These are phyloP conservation scores for Cystoisospora suis DNA, from an alignment of 169 alveolate genomes.

Conservation along the genomic window DNA sequence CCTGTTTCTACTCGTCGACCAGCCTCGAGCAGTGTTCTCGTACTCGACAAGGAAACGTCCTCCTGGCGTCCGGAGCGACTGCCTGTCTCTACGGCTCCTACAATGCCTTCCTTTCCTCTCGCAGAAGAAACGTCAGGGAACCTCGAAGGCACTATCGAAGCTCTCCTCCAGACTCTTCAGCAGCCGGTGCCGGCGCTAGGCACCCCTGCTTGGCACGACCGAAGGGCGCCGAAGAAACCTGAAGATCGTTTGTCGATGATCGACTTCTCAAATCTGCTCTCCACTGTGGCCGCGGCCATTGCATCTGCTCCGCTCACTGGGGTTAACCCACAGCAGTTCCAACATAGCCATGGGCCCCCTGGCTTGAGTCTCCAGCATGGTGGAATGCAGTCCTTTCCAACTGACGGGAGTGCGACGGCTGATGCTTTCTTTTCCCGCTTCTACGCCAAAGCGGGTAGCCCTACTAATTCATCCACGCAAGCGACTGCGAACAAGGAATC, in stretches of 20 bases:
- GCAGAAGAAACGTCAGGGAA: neutral
- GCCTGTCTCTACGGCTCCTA: neutral
- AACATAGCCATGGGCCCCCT: no score
- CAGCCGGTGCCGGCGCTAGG: neutral
- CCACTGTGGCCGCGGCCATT: constrained; percentile 26
- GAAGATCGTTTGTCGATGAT: neutral
- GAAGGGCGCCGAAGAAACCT: neutral
- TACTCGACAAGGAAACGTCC: neutral
- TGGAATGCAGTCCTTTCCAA: no score
- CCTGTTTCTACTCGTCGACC: neutral
- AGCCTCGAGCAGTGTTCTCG: neutral
- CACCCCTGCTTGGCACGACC: neutral
- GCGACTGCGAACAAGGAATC: no score
- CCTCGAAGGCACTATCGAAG: constrained; percentile 4
- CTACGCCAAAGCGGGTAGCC: no score
- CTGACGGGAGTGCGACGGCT: no score
- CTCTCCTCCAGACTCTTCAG: constrained; percentile 1
- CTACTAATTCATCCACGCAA: no score
- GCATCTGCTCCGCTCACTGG: constrained; percentile 5
- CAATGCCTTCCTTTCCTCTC: neutral
- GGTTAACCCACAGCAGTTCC: no score
- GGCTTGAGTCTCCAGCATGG: no score
- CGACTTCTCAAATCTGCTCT: constrained; percentile 12
- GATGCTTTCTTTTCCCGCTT: no score
- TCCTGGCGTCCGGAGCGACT: neutral